phyloP scores from a whole-genome alignment of 768 basidiomycete genomes.

The Mycena vulgaris region DNA sequence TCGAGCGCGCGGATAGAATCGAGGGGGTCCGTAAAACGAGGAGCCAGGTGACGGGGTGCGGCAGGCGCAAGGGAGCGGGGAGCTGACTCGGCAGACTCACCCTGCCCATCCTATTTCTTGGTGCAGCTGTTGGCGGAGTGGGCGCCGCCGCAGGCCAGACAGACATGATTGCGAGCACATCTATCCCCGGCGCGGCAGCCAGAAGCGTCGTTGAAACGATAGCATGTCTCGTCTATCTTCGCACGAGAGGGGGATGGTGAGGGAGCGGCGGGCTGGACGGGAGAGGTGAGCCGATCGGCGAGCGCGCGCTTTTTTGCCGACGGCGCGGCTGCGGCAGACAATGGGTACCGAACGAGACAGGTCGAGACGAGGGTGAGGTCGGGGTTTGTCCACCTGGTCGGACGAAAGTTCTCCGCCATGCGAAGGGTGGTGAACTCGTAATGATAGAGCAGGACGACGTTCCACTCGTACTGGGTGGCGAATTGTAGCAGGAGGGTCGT shows the following conservation, averaged over 20 bases:
- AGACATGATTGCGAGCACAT: constrained; percentile 5
- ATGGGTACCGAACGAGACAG: not conserved
- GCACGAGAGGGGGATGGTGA: not conserved
- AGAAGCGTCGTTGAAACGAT: not conserved
- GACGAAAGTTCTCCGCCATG: constrained; percentile 10
- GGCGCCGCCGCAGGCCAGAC: not conserved
- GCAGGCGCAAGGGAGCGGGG: not conserved
- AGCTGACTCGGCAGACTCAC: constrained; percentile 19
- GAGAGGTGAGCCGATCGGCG: not conserved
- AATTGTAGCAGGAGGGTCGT: not conserved
- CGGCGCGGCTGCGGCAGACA: not conserved
- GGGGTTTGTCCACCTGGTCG: constrained; percentile 15
- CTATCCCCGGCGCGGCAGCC: not conserved
- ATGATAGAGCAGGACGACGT: constrained; percentile 10
- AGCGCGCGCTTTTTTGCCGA: not conserved
- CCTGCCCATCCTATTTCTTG: not conserved
- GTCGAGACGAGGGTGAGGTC: constrained; percentile 3
- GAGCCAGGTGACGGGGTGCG: constrained; percentile 5
- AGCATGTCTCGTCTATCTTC: no score
- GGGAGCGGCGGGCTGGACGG: not conserved
- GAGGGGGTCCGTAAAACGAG: constrained; percentile 12
- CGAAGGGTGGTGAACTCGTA: constrained; percentile 18
- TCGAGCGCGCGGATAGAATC: not conserved
- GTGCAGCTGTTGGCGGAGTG: no score
- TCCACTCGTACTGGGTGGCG: constrained; percentile 19